Percentiles rank a stretch among this genome's conserved stretches.
These are phyloP conservation scores for Penicillium paneum DNA, from an alignment of 2,329 filamentous ascomycete species.

Conservation along the genomic window DNA sequence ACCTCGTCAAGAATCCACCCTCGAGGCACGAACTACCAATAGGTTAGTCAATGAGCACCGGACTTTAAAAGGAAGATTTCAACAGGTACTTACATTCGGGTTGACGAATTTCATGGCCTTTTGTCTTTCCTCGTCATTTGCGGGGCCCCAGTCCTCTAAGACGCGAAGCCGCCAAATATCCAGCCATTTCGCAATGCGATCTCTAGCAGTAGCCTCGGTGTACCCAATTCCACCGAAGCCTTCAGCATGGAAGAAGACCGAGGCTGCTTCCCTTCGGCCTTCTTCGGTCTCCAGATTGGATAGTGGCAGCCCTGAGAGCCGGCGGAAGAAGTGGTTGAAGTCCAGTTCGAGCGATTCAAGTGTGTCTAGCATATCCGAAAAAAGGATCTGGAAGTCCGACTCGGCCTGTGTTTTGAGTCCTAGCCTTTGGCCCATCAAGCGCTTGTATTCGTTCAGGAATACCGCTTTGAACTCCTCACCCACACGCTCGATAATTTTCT, in stretches of 20 bases:
- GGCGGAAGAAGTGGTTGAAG: conserved; percentile 91
- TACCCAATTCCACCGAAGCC: conserved; percentile 58
- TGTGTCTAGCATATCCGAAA: conserved; percentile 76
- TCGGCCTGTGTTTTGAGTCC: conserved; percentile 69
- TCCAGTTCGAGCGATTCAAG: conserved; percentile 81
- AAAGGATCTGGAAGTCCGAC: conserved; percentile 74
- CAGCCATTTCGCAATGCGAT: conserved; percentile 73
- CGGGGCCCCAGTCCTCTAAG: conserved; percentile 70
- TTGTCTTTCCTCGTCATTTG: conserved; percentile 62
- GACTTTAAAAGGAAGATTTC: not conserved
- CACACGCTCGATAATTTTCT: conserved; percentile 73
- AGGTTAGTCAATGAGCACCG: not conserved
- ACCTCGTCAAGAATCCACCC: conserved; percentile 93
- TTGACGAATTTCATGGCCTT: conserved; percentile 80
- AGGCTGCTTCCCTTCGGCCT: conserved; percentile 61
- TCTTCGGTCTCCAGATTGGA: conserved; percentile 63
- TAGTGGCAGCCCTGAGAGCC: conserved; percentile 63
- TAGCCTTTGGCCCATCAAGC: conserved; percentile 73
- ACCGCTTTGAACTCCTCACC: conserved; percentile 86
- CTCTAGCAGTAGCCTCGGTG: conserved; percentile 62
- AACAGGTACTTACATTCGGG: conserved; percentile 58
- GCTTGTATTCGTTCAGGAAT: conserved; percentile 86
- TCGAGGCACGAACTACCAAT: conserved; percentile 68
- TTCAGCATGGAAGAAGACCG: conserved; percentile 76
- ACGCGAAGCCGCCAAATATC: conserved; percentile 70